phyloP scores from a whole-genome alignment of 176 grass and related monocot genomes.

The Carex parvula region DNA sequence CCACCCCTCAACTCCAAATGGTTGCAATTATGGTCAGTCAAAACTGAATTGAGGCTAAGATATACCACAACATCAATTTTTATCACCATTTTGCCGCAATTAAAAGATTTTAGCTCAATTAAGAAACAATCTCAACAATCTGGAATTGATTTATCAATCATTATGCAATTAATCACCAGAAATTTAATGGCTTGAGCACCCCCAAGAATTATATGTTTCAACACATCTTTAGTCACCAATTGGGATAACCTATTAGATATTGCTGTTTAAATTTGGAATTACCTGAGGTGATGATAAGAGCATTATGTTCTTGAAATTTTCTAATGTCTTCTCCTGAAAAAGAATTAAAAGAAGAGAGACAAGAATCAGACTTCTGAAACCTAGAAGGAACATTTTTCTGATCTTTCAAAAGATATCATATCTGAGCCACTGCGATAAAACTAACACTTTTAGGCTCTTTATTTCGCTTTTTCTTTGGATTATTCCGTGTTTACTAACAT shows the following conservation, averaged over 20 bases:
- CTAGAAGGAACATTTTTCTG: not conserved
- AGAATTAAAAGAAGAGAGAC: conserved; percentile 17
- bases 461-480: not conserved
- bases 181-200: not conserved
- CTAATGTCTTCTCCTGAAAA: conserved; percentile 77
- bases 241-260: not conserved
- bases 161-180: not conserved
- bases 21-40: not conserved
- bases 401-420: not conserved
- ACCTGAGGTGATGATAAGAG: conserved; percentile 90
- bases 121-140: not conserved
- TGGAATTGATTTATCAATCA: not conserved
- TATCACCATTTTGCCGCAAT: not conserved
- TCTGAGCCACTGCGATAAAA: not conserved
- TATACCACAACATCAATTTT: not conserved
- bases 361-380: not conserved
- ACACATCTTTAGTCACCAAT: not conserved
- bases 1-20: not conserved
- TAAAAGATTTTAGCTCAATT: conserved; percentile 11
- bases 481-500: not conserved
- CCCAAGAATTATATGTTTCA: not conserved
- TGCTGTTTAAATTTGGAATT: conserved; percentile 6
- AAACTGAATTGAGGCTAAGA: not conserved
- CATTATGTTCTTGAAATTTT: conserved; percentile 87
- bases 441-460: not conserved